These are phyloP conservation scores for Daedalea quercina DNA, from an alignment of 768 basidiomycete species.

Conservation along the genomic window DNA sequence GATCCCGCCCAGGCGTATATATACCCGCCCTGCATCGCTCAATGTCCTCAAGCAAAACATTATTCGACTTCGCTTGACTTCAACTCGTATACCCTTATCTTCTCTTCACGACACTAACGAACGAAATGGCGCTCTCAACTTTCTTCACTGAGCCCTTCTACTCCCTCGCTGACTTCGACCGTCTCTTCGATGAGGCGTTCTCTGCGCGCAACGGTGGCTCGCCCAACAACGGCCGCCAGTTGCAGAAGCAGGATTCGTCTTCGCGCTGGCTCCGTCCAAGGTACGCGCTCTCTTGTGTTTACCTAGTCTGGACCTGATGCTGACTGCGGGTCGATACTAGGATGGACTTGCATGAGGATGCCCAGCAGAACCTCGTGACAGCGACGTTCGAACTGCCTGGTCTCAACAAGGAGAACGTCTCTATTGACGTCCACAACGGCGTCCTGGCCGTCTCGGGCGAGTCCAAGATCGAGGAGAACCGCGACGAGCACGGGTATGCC, in stretches of 20 bases:
- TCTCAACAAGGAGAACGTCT: conserved; percentile 40
- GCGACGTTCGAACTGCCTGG: conserved; percentile 54
- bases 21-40: too few species aligned
- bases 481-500: conserved; percentile 31
- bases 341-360: conserved; percentile 42
- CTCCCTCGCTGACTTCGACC: conserved; percentile 33
- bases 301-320: neutral
- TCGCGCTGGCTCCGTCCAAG: conserved; percentile 11
- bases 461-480: conserved; percentile 22
- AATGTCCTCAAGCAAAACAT: neutral
- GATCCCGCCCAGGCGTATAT: too few species aligned
- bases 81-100: neutral
- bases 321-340: conserved; percentile 16
- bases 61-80: neutral
- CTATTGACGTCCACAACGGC: conserved; percentile 40
- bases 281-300: conserved; percentile 1
- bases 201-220: conserved; percentile 10
- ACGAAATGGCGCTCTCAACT: conserved; percentile 26
- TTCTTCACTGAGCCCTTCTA: conserved; percentile 37
- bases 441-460: conserved; percentile 44
- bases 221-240: conserved; percentile 1
- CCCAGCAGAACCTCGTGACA: conserved; percentile 35
- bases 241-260: conserved; percentile 3
- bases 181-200: conserved; percentile 36
- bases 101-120: conserved; percentile 2